A percentile compares a stretch with the other conserved stretches of the same genome.
These are phyloP conservation scores for Plasmodium knowlesi DNA, from an alignment of 169 alveolate species.

Conservation along the genomic window DNA sequence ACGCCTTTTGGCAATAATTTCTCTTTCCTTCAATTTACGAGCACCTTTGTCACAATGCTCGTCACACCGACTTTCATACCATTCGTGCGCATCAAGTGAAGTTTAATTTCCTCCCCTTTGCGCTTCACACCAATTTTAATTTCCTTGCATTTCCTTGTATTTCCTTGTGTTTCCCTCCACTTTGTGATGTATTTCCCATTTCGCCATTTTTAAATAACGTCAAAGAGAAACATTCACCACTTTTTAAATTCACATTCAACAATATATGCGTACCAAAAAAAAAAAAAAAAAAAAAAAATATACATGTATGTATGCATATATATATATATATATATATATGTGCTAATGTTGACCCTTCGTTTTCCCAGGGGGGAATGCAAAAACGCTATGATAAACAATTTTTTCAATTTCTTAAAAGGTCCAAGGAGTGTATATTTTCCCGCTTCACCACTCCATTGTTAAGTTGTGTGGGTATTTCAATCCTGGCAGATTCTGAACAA, in stretches of 20 bases:
- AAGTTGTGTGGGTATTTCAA: slow-evolving; percentile 8
- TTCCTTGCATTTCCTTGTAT: neutral
- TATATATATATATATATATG: neutral
- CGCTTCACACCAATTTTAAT: neutral
- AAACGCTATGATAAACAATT: neutral
- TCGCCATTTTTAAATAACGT: neutral
- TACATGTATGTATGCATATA: too few species aligned
- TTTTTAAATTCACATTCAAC: neutral
- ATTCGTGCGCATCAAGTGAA: neutral
- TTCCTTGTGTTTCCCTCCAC: neutral
- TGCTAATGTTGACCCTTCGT: neutral
- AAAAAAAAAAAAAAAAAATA: neutral
- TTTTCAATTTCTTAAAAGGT: slow-evolving; percentile 2
- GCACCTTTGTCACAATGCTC: neutral
- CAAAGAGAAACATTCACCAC: slow-evolving; percentile 1
- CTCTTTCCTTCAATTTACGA: neutral
- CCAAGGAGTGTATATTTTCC: neutral
- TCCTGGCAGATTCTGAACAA: slow-evolving; percentile 2
- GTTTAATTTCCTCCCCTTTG: neutral
- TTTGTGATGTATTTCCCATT: neutral
- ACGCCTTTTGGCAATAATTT: neutral
- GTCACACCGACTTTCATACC: neutral
- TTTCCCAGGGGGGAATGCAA: slow-evolving; percentile 1
- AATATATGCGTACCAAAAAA: neutral
- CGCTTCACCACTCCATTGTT: neutral